Evolutionary conservation across 2,329 filamentous ascomycete species (phyloP).

Genomic region (Dryadomyces quercivorus): DNA sequence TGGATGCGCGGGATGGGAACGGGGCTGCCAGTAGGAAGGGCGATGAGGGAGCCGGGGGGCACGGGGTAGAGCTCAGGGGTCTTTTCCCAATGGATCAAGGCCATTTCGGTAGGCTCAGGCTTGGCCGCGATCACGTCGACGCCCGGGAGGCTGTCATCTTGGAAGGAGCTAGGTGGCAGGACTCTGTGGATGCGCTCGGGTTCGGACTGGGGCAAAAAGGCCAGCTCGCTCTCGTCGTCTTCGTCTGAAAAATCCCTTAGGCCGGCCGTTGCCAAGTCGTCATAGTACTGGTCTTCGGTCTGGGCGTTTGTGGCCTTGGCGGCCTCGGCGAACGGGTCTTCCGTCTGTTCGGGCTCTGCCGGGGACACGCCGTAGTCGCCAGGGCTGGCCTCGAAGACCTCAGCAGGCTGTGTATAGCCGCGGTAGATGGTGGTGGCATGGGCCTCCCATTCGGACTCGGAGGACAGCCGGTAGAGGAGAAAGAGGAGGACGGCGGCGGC

Average conservation of each 20-base stretch:
- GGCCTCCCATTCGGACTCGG: conserved; percentile 25
- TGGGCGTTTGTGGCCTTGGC: too few relatives aligned
- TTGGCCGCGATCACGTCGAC: background rate
- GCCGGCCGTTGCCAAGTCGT: too few relatives aligned
- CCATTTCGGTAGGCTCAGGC: background rate
- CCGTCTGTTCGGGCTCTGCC: too few relatives aligned
- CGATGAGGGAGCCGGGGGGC: conserved; percentile 54
- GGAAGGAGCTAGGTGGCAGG: background rate
- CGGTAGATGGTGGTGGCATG: conserved; percentile 11
- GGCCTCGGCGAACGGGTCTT: too few relatives aligned
- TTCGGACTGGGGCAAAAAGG: background rate
- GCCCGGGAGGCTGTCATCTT: background rate
- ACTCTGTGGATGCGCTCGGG: background rate
- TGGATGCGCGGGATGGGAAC: conserved; percentile 68
- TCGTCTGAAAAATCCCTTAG: too few relatives aligned
- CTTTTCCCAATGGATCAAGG: conserved; percentile 54
- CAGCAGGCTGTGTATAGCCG: conserved; percentile 5
- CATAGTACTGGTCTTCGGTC: too few relatives aligned
- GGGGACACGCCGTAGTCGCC: too few relatives aligned
- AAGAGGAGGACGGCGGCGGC: conserved; percentile 43
- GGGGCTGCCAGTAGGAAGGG: conserved; percentile 59
- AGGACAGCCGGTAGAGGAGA: conserved; percentile 36
- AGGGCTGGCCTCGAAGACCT: background rate
- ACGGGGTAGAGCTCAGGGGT: conserved; percentile 69
- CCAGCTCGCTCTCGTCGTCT: too few relatives aligned